Evolutionary conservation across 2,329 filamentous ascomycete genomes (phyloP), one percentile per base, ranked within the genome.

Genomic region (Alternaria solani): DNA sequence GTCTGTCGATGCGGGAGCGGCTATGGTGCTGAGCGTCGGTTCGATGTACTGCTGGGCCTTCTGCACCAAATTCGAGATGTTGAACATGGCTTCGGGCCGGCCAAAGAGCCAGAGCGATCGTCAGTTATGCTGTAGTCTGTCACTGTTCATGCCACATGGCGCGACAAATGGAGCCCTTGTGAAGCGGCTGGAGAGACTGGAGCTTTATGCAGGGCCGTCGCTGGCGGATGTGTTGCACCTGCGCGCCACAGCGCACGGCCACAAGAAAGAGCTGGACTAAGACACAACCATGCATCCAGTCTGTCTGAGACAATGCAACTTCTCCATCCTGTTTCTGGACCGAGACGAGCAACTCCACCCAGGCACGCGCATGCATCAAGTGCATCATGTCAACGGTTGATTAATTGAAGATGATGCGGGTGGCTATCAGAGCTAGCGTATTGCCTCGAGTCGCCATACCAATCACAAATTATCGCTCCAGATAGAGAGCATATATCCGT

Each of bases 11-110:
- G 89, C 87, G 69, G 89, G 88, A 61, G 92, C 85, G 36, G 64
- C 88, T 42, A 82, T 79, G 49, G 58, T 72, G 75, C 91, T 89
- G 78, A 93, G 89, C 67, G 91, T 91, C 55, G 93, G 92, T 80
- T 97, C 94, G 82, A 97, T 96, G 81, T 97, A 86, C 81, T 94
- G 92, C 85, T 96, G 93, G 69, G 94, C 94, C 86, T 94, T 96
- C 81, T 97, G 93, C 74, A 97, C 93, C 79, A 98, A 89, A 80
- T 87, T 94, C 72, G 91, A 85, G 79, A 91, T 83, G 78, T 86
- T 79, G 70, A 79, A 79, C 77, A 79, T 79, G 67, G 70, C 69
- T 61, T 66, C 62, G 65, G 62, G 54, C 63, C 61, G 51, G 62
- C 59, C 65, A 55, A 57, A 61, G 57, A 51, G 20, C 20, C 47